These are phyloP conservation scores for Trematosphaeria pertusa DNA, from an alignment of 2,329 filamentous ascomycete genomes.

Conservation along the genomic window DNA sequence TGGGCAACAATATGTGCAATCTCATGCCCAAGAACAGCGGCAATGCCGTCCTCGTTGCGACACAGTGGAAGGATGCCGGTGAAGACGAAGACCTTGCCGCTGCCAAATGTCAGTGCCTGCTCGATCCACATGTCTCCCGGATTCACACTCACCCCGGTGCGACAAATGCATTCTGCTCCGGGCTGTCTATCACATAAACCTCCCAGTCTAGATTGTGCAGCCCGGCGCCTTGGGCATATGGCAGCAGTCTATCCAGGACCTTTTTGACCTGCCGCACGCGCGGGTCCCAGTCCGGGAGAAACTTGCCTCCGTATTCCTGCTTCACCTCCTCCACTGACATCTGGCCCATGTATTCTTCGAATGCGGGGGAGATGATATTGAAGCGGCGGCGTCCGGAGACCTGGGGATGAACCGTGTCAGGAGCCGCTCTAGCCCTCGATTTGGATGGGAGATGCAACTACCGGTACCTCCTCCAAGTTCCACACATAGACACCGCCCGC, in stretches of 20 bases:
- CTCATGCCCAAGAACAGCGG: constrained; percentile 79
- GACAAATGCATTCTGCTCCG: constrained; percentile 76
- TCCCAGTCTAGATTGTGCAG: constrained; percentile 66
- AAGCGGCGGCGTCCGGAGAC: constrained; percentile 75
- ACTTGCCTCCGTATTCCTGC: constrained; percentile 58
- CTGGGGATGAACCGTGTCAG: too few relatives aligned
- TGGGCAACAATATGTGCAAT: constrained; percentile 71
- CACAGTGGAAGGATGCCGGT: constrained; percentile 75
- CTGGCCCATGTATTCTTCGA: constrained; percentile 62
- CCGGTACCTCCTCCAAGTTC: constrained; percentile 75
- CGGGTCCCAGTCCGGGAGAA: constrained; percentile 67
- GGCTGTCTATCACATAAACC: constrained; percentile 75
- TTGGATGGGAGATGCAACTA: constrained; percentile 23
- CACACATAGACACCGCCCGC: constrained; percentile 67
- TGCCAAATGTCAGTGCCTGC: constrained; percentile 20
- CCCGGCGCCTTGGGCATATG: constrained; percentile 62
- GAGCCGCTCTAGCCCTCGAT: too few relatives aligned
- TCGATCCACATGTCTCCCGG: not conserved
- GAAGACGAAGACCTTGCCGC: constrained; percentile 81
- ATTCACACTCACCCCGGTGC: constrained; percentile 64
- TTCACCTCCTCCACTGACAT: constrained; percentile 65
- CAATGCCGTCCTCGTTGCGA: constrained; percentile 71
- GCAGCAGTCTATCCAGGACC: constrained; percentile 72
- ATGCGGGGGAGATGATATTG: constrained; percentile 68
- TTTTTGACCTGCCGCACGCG: constrained; percentile 64